Percentiles rank a stretch among this genome's conserved stretches.
These are phyloP conservation scores for Pleurotus tuoliensis DNA, from an alignment of 768 basidiomycete species.

Conservation along the genomic window DNA sequence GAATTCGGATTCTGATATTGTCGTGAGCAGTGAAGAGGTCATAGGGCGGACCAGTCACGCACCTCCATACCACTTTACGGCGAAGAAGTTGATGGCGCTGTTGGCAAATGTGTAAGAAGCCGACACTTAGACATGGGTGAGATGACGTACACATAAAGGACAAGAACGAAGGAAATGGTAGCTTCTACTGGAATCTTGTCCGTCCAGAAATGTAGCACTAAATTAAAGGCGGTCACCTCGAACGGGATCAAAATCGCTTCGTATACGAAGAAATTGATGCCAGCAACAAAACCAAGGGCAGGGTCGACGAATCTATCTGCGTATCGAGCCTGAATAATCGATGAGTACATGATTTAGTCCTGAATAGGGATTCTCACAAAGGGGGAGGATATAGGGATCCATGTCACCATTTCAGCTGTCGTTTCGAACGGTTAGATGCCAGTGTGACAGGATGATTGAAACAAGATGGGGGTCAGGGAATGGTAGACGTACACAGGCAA, in stretches of 20 bases:
- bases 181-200: constrained; percentile 43
- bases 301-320: constrained; percentile 56
- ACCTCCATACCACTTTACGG: constrained; percentile 49
- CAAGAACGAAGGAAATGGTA: constrained; percentile 40
- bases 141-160: constrained; percentile 34
- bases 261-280: constrained; percentile 57
- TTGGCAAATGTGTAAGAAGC: background rate
- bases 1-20: constrained; percentile 45
- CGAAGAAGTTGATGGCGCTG: constrained; percentile 44
- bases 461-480: background rate
- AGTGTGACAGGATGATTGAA: constrained; percentile 21
- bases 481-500: constrained; percentile 31
- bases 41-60: constrained; percentile 5
- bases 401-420: constrained; percentile 78
- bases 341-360: background rate
- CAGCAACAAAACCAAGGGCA: constrained; percentile 51
- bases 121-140: background rate
- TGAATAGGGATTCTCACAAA: constrained; percentile 40
- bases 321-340: constrained; percentile 43
- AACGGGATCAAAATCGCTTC: constrained; percentile 40
- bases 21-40: background rate
- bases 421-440: constrained; percentile 17
- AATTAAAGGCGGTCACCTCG: constrained; percentile 52
- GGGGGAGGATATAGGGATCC: constrained; percentile 74
- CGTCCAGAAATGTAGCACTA: constrained; percentile 52